Base-by-base conservation (phyloP, 768 basidiomycete species). In the Russula griseocarnosa region DNA sequence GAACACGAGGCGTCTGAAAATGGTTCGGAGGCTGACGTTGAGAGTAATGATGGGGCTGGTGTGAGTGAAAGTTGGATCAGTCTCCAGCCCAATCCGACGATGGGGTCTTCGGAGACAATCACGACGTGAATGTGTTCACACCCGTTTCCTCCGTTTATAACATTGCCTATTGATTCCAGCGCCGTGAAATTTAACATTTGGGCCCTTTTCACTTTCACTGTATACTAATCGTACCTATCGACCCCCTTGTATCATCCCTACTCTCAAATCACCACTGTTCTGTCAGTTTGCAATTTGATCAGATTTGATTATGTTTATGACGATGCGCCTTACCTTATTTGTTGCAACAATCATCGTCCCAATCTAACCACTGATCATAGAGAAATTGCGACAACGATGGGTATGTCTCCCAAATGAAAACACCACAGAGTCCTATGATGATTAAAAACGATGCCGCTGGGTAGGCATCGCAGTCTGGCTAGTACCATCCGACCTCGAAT, bases 61-160 rank as follows among this genome's bases (percentile, higher is more conserved):
- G 83, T 82, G 30, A 82, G 76, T 42, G 79, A 83, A 55, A 90
- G 87, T 66, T 92, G 90, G 90, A 76, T 92, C 57, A 89, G 83
- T 71, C 74, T 91, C 51, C 65, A 70, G 57, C 69, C 63, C 9
- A 58, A 52, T 51, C 7, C 58, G 61, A 60, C 44, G 34, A 59
- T 34, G 38, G 22, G 34, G 28, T 51, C 56, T 30, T 53, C 58
- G 24, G 60, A 51, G 40, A 44, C 42, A 34, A n/a, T 36, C 49
- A 42, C 55, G n/a, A 42, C 42, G 26, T 68, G 40, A 65, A 36
- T 11, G 34, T 3, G 36, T 32, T 1, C 1, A 58, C 44, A 11
- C 14, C 16, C 11, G 18, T 32, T 54, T 28, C 16, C 42, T 49
- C 44, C 16, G 18, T 50, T 32, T 22, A 55, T 42, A 24, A 24